These are phyloP conservation scores for Metschnikowia matae DNA, from an alignment of 805 yeast genomes.

Conservation along the genomic window DNA sequence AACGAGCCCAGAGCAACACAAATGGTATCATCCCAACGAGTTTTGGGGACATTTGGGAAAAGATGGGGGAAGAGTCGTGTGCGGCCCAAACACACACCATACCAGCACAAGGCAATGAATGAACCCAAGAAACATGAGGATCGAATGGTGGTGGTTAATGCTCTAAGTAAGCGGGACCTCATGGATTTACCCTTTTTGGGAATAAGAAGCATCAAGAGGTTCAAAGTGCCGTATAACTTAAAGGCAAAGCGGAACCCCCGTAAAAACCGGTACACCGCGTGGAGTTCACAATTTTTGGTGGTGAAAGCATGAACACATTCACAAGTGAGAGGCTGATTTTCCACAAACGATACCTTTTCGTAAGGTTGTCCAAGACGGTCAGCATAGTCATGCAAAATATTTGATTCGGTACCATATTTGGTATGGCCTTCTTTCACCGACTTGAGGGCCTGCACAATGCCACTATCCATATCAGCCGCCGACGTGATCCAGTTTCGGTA, in stretches of 20 bases:
- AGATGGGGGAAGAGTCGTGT: conserved; percentile 36
- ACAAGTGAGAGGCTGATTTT: conserved; percentile 36
- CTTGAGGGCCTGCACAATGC: conserved; percentile 30
- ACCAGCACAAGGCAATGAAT: conserved; percentile 43
- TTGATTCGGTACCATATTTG: conserved; percentile 34
- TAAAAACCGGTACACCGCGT: conserved; percentile 43
- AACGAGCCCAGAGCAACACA: conserved; percentile 41
- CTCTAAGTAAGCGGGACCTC: conserved; percentile 17
- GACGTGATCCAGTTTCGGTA: conserved; percentile 46
- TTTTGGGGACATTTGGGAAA: conserved; percentile 32
- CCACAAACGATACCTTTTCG: conserved; percentile 24
- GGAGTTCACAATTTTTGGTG: conserved; percentile 40
- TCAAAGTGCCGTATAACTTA: conserved; percentile 40
- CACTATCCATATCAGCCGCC: conserved; percentile 46
- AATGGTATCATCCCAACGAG: conserved; percentile 35
- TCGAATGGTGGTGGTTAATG: conserved; percentile 28
- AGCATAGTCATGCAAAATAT: conserved; percentile 30
- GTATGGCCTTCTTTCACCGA: conserved; percentile 27
- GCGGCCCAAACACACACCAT: conserved; percentile 43
- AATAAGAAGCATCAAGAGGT: conserved; percentile 25
- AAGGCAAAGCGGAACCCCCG: conserved; percentile 41
- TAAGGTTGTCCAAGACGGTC: conserved; percentile 31
- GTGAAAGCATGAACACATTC: conserved; percentile 38
- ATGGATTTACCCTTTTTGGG: conserved; percentile 17
- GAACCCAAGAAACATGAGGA: conserved; percentile 43